Evolutionary conservation across 2,329 filamentous ascomycete species (phyloP), one percentile per base, ranked within the genome.

Genomic region (Aspergillus transmontanensis): DNA sequence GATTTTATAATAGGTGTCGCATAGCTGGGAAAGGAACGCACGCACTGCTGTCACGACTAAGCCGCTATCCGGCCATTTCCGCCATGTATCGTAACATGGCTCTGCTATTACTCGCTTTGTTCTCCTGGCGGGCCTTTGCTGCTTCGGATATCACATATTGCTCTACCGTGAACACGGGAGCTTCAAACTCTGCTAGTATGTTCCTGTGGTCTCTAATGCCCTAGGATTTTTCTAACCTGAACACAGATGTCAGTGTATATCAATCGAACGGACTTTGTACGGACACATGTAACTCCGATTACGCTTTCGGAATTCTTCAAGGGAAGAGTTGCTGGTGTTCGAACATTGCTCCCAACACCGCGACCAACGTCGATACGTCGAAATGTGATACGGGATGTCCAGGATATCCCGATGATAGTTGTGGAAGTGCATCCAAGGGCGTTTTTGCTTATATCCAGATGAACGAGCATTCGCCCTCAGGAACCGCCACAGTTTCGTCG

Each of bases 261-360:
- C 81, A 83, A 66, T 83, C 82, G 10, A 81, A 81, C 64, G 82
- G 82, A 61, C 70, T 71, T 6, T 84, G 82, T 65, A 56, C 72
- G 48, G 57, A 64, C 0, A 75, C 74, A 39, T 84, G 82, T 68
- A 68, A 69, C 45, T 68, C 67, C 26, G 70, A 75, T 36, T 84
- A 81, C 67, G 81, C 81, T 3, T 80, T 82, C 62, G 82, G 77
- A 16, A 74, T 84, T 43, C 61, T 83, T 11, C 80, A 81, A 66
- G 78, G 73, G n/a, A 76, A 79, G 59, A 71, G 73, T 21, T 84
- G 82, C 69, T 84, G 82, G 82, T 84, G 82, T 69, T 80, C 82
- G 10, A 79, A 84, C 63, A 78, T 81, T 58, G 73, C 72, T 14
- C 82, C 82, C 2, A 73, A 75, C 9, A 64, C 74, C 43, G 76